Evolutionary conservation across 2,329 filamentous ascomycete genomes (phyloP), one percentile per base, ranked within the genome.

Genomic region (Cytospora paraplurivora): DNA sequence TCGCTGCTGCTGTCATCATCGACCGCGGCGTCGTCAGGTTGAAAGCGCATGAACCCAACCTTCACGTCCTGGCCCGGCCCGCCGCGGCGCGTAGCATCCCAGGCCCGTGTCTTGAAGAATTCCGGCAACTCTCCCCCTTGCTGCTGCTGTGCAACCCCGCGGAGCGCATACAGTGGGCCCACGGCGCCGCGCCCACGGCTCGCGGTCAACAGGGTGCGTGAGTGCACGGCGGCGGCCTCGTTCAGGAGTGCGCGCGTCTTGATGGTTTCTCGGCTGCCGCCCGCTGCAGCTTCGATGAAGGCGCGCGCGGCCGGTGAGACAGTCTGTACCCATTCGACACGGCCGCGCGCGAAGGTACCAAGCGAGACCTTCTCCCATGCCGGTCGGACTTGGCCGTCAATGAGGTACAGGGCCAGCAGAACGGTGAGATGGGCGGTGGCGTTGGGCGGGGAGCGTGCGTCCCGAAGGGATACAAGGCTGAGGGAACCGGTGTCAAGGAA

Each of bases 21-120:
- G 34, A 7, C 34, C 34, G 6, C 34, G 7, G 6, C 34, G 7
- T 52, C 57, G 12, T 62, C 53, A 33, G 56, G 41, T n/a, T n/a
- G n/a, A n/a, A n/a, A n/a, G n/a, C n/a, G n/a, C 60, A 63, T 62
- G 49, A 69, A 69, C 2, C 66, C 66, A 15, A 68, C 62, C 47
- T 67, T 69, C 6, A 68, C 10, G 37, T 68, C 63, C 59, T 67
- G 68, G 4, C 58, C 55, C 12, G 53, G 58, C 7, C 64, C 62
- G 11, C 64, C 66, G 33, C 64, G 65, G 7, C 61, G 60, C 13
- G 67, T 68, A 8, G 53, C 58, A 11, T 60, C 51, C 66, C 66
- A 68, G 12, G 66, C 67, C 4, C 21, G 54, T 13, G 58, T 63
- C 11, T 33, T 47, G 59, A 69, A 69, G 15, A 67, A 49, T 11